Evolutionary conservation across 2,329 filamentous ascomycete genomes (phyloP).

Genomic region (Chrysosphaeria jannelii): DNA sequence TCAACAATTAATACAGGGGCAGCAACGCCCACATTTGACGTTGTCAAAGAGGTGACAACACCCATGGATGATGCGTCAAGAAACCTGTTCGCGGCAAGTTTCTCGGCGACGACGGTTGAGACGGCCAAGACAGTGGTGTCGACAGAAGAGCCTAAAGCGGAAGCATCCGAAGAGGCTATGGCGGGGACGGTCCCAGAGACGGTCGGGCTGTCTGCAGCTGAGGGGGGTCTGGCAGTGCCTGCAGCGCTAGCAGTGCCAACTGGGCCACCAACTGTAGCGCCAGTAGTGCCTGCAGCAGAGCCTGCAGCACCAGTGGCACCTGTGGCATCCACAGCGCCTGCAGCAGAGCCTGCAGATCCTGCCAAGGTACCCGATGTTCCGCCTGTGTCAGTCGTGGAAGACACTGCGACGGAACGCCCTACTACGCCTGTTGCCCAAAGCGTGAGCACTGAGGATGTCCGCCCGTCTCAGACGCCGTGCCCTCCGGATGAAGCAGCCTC

Average conservation of each 20-base stretch:
- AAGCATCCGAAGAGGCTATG: neutral
- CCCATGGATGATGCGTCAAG: conserved; percentile 4
- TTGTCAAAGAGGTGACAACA: conserved; percentile 11
- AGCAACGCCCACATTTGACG: conserved; percentile 13
- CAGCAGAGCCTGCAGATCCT: neutral
- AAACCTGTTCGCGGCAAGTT: neutral
- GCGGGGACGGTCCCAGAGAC: no score
- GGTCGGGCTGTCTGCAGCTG: neutral
- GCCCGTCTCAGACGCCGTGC: no score
- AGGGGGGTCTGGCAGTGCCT: conserved; percentile 1
- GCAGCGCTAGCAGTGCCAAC: conserved; percentile 1
- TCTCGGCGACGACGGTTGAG: neutral
- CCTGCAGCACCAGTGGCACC: conserved; percentile 2
- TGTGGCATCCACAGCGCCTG: conserved; percentile 4
- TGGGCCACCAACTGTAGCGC: no score
- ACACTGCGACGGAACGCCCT: no score
- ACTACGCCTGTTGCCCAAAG: no score
- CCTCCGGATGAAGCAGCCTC: no score
- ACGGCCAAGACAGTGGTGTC: neutral
- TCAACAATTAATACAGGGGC: conserved; percentile 13
- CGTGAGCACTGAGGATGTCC: no score
- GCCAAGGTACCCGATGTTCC: conserved; percentile 10
- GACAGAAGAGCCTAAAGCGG: neutral
- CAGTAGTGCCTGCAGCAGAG: no score
- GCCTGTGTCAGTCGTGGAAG: no score